These are phyloP conservation scores for Aspergillus bertholletiae DNA, from an alignment of 495 filamentous ascomycete genomes.

Conservation along the genomic window DNA sequence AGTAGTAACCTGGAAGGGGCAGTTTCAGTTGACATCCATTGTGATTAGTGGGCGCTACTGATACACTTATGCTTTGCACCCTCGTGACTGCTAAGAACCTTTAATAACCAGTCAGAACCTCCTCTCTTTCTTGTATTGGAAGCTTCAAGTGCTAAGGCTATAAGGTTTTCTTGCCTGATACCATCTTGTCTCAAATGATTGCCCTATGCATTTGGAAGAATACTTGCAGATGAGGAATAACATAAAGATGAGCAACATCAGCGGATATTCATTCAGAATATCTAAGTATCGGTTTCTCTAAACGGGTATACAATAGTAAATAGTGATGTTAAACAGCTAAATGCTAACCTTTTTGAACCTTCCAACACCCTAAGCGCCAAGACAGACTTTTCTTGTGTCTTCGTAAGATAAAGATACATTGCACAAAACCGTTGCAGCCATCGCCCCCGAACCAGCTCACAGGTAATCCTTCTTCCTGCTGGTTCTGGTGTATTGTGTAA, in stretches of 20 bases:
- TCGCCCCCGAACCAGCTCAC: constrained; percentile 35
- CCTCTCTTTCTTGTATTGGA: no score
- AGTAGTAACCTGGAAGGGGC: no score
- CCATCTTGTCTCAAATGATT: no score
- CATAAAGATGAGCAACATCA: neutral
- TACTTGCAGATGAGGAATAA: neutral
- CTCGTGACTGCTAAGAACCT: no score
- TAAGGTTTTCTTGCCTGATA: no score
- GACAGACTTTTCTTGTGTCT: constrained; percentile 22
- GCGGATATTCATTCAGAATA: neutral
- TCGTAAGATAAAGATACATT: constrained; percentile 13
- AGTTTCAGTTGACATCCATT: no score
- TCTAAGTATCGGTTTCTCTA: constrained; percentile 10
- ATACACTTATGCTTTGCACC: no score
- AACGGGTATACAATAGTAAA: constrained; percentile 22
- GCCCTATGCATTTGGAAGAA: neutral
- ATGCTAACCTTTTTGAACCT: constrained; percentile 10
- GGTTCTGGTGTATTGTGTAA: constrained; percentile 93
- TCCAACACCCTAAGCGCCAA: constrained; percentile 24
- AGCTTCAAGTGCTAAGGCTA: no score
- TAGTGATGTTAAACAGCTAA: constrained; percentile 10
- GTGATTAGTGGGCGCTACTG: no score
- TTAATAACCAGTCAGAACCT: no score
- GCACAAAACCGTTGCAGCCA: neutral
- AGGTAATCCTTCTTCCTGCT: constrained; percentile 90